Evolutionary conservation across 2,329 filamentous ascomycete genomes (phyloP).

Genomic region (Teratosphaeria viscida): DNA sequence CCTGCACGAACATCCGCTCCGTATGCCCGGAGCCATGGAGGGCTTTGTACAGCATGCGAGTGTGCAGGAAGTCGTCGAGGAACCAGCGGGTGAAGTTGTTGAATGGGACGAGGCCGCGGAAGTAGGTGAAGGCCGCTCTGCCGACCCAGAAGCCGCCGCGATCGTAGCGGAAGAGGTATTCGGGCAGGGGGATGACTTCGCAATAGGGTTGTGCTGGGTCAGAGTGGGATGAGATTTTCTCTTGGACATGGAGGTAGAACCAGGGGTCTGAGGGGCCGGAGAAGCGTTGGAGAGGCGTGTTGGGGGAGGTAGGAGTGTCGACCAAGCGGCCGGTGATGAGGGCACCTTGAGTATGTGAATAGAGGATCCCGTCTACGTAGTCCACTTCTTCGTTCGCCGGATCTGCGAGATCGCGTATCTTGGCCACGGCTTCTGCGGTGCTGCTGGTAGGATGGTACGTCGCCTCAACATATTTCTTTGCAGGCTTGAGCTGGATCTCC

Average conservation of each 20-base stretch:
- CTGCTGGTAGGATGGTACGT: constrained; percentile 36
- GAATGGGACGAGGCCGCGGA: constrained; percentile 44
- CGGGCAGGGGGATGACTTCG: constrained; percentile 51
- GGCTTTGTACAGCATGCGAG: constrained; percentile 55
- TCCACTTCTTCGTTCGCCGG: constrained; percentile 32
- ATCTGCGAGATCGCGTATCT: constrained; percentile 29
- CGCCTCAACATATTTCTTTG: constrained; percentile 39
- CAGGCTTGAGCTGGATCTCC: constrained; percentile 36
- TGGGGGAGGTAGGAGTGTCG: constrained; percentile 11
- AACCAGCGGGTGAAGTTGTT: constrained; percentile 51
- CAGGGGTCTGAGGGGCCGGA: constrained; percentile 37
- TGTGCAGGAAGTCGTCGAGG: constrained; percentile 54
- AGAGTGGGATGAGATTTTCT: constrained; percentile 29
- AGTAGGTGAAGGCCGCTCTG: constrained; percentile 52
- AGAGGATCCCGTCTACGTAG: constrained; percentile 43
- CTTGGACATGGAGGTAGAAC: constrained; percentile 39
- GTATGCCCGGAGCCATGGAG: constrained; percentile 51
- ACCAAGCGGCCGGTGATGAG: constrained; percentile 37
- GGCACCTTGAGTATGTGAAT: constrained; percentile 31
- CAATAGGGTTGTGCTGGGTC: constrained; percentile 31
- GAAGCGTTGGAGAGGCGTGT: constrained; percentile 24
- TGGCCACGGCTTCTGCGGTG: constrained; percentile 33
- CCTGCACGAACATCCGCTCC: constrained; percentile 54
- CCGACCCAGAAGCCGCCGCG: constrained; percentile 61
- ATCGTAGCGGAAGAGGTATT: constrained; percentile 64